Evolutionary conservation across 73 alveolate species (phyloP).

Genomic region (Uronychia setigera): DNA sequence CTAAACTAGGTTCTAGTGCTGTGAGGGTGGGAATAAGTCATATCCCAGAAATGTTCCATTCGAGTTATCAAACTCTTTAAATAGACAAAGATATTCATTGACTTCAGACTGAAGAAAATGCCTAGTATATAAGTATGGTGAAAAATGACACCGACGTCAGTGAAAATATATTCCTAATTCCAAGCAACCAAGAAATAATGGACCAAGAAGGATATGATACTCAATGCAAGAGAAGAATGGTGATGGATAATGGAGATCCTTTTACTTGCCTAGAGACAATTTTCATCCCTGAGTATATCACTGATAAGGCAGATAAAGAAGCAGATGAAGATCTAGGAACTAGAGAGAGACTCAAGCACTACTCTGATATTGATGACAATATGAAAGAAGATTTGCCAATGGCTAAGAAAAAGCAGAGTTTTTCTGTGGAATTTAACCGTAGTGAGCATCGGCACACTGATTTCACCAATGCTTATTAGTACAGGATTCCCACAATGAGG

Average conservation of each 20-base stretch:
- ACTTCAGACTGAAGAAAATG: not conserved
- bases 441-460: not conserved
- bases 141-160: not conserved
- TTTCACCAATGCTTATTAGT: slow-evolving; percentile 40
- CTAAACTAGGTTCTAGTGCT: slow-evolving; percentile 8
- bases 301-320: not conserved
- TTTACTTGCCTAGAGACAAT: not conserved
- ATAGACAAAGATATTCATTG: not conserved
- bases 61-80: not conserved
- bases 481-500: not conserved
- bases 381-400: not conserved
- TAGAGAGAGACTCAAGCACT: not conserved
- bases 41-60: not conserved
- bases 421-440: not conserved
- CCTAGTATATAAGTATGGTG: not conserved
- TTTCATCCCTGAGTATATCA: not conserved
- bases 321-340: not conserved
- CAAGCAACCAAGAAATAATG: not conserved
- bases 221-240: not conserved
- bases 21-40: slow-evolving; percentile 5
- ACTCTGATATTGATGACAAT: not conserved
- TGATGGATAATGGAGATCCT: not conserved
- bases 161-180: not conserved
- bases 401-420: not conserved
- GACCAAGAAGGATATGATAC: not conserved